A percentile compares a stretch with the other conserved stretches of the same genome.
phyloP scores from a whole-genome alignment of 352 stramenopile species.

The Phytophthora pisi region DNA sequence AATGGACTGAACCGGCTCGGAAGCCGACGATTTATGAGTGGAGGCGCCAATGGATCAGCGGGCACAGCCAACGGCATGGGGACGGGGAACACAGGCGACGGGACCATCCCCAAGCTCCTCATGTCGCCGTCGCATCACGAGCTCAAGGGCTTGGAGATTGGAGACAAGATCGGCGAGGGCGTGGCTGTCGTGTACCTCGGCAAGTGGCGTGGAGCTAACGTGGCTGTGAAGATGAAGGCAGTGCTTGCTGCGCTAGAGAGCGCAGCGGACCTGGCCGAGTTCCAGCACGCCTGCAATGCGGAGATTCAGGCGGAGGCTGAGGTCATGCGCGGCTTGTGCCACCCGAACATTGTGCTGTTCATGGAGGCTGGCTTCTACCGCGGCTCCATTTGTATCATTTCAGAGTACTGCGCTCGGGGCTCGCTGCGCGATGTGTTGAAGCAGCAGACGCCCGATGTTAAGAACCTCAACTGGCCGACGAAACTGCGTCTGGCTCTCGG shows the following conservation, averaged over 20 bases:
- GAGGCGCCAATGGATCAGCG: slow-evolving; percentile 28
- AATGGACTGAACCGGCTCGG: slow-evolving; percentile 27
- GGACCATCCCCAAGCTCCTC: slow-evolving; percentile 38
- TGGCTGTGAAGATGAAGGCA: slow-evolving; percentile 95
- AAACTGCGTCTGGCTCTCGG: slow-evolving; percentile 79
- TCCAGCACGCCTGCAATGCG: slow-evolving; percentile 83
- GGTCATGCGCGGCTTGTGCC: slow-evolving; percentile 81
- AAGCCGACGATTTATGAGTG: slow-evolving; percentile 36
- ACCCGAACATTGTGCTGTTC: slow-evolving; percentile 90
- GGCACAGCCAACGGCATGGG: slow-evolving; percentile 31
- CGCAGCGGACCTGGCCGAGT: slow-evolving; percentile 65
- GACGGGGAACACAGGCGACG: slow-evolving; percentile 27
- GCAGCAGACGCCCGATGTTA: slow-evolving; percentile 56
- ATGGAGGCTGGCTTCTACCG: slow-evolving; percentile 89
- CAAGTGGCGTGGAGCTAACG: slow-evolving; percentile 95
- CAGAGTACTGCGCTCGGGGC: slow-evolving; percentile 94
- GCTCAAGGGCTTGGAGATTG: slow-evolving; percentile 81
- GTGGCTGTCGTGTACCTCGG: slow-evolving; percentile 94
- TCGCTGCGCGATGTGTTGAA: slow-evolving; percentile 95
- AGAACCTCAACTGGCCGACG: slow-evolving; percentile 80
- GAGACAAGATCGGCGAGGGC: slow-evolving; percentile 84
- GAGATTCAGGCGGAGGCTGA: slow-evolving; percentile 86
- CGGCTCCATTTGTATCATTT: slow-evolving; percentile 94
- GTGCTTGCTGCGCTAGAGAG: slow-evolving; percentile 70
- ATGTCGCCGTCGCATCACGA: slow-evolving; percentile 73